Evolutionary conservation across 208 protist species (phyloP).

Genomic region (Porcisia hertigi): DNA sequence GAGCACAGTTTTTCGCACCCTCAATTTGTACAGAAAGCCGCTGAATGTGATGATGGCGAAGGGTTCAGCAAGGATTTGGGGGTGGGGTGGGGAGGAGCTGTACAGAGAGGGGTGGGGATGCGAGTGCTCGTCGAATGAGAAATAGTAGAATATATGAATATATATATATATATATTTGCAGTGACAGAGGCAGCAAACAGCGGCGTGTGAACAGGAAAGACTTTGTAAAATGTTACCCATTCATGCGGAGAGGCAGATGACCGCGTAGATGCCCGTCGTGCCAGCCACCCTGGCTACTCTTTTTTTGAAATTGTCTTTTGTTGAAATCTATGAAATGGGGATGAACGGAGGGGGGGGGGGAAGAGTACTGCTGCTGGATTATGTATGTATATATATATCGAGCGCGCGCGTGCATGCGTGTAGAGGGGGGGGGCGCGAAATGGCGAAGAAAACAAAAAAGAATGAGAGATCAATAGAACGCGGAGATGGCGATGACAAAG

Average conservation of each 20-base stretch:
- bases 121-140: too few species aligned
- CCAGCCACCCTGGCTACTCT: background rate
- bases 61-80: too few species aligned
- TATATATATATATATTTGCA: slow-evolving; percentile 1
- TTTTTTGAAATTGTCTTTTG: background rate
- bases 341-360: background rate
- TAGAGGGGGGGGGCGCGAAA: background rate
- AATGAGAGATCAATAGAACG: too few species aligned
- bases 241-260: background rate
- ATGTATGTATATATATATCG: background rate
- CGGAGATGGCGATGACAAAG: too few species aligned
- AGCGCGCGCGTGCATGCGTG: background rate
- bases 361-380: background rate
- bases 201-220: background rate
- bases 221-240: background rate
- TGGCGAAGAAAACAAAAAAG: too few species aligned
- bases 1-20: too few species aligned
- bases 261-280: background rate
- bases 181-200: background rate
- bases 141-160: too few species aligned
- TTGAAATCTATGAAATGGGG: slow-evolving; percentile 3
- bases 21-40: too few species aligned
- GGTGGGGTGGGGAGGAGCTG: too few species aligned
- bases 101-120: too few species aligned
- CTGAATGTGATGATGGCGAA: too few species aligned